These are phyloP conservation scores for Manihot esculenta DNA, from an alignment of 441 rosid genomes.

Conservation along the genomic window DNA sequence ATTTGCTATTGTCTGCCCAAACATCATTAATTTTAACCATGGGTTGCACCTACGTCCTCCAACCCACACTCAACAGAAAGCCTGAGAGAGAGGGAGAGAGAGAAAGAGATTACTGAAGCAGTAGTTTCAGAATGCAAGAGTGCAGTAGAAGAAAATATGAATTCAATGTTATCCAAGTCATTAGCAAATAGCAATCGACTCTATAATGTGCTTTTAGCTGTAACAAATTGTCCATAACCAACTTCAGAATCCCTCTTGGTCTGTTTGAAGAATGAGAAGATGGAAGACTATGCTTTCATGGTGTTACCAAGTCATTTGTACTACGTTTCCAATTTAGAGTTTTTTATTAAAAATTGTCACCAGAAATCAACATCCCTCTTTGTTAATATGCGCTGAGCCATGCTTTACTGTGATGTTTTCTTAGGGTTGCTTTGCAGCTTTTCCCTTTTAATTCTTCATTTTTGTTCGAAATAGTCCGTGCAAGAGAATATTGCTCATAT, in stretches of 20 bases:
- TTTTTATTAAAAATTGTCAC: neutral
- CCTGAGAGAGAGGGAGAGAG: neutral
- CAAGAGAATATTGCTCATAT: neutral
- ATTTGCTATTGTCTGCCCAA: neutral
- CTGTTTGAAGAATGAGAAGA: neutral
- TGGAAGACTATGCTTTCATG: too few relatives aligned
- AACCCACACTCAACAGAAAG: neutral
- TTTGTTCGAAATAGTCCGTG: too few relatives aligned
- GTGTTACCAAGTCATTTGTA: neutral
- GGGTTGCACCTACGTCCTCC: neutral
- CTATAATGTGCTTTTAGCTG: neutral
- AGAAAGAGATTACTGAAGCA: too few relatives aligned
- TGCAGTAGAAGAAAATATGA: neutral
- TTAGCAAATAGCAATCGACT: neutral
- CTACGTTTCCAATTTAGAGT: neutral
- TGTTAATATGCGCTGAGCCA: neutral
- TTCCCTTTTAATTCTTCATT: too few relatives aligned
- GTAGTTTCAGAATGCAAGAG: too few relatives aligned
- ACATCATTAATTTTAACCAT: neutral
- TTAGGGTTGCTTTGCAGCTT: too few relatives aligned
- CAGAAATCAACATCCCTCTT: neutral
- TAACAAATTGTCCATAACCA: neutral
- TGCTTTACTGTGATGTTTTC: too few relatives aligned
- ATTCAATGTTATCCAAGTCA: neutral
- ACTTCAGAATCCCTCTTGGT: neutral